Base-by-base conservation (phyloP, 1,284 basidiomycete genomes). In the Abortiporus biennis region DNA sequence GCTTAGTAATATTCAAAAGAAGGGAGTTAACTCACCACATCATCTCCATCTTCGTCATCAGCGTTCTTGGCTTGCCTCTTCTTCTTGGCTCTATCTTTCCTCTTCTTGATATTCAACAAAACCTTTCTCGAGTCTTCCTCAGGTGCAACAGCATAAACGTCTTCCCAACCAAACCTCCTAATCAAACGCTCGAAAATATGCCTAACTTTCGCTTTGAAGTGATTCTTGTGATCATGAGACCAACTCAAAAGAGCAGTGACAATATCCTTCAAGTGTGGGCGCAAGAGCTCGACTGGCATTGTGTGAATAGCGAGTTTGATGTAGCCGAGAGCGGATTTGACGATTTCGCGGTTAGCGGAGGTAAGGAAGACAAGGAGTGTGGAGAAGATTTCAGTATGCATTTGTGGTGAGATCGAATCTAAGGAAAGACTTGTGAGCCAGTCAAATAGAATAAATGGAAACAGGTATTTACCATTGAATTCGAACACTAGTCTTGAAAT, bases 141-240 rank as follows among this genome's bases (percentile, higher is more conserved):
- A 27, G 20, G 20, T 8, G 88, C 86, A 48, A 77, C 78, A 13
- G 71, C 64, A 55, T 86, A 86, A 4, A 99, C 80, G 16, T 84
- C 83, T 38, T 94, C 83, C 71, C 81, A 96, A 0, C 85, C 87
- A 57, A 97, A 96, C 48, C 93, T 78, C 47, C 95, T 74, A 49
- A 99, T 76, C 76, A 99, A 83, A 36, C 96, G 80, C 70, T 99
- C 96, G 54, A 99, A 92, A 46, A 99, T 93, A 64, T 98, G 94
- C 35, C 92, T 80, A 11, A 97, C 91, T 68, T 97, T 98, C 43
- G 78, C 74, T 64, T 99, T 99, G 79, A 99, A 99, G 63, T 98
- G 95, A 59, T 99, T 97, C 63, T 95, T 95, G 69, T 99, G 94
- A 61, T 97, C 93, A 57, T 95, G 90, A 4, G 91, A 91, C 92